phyloP scores from a whole-genome alignment of 2,329 filamentous ascomycete genomes.

The Cytospora piceicola region DNA sequence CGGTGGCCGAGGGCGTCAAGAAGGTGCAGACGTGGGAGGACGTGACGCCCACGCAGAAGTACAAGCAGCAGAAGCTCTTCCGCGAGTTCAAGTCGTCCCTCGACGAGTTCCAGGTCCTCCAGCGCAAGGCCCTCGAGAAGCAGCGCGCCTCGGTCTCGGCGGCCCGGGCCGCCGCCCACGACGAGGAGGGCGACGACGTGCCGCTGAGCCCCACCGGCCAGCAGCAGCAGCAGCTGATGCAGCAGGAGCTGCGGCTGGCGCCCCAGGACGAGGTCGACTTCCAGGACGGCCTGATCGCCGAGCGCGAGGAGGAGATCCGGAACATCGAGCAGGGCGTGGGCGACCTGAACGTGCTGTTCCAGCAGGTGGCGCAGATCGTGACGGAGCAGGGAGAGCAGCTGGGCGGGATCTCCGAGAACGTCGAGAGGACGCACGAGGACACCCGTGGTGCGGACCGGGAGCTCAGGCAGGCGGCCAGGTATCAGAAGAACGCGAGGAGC shows the following conservation, averaged over 20 bases:
- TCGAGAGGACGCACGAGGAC: conserved; percentile 79
- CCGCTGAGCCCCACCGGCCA: conserved; percentile 45
- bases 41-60: conserved; percentile 88
- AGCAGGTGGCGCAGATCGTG: conserved; percentile 97
- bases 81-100: conserved; percentile 90
- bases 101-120: conserved; percentile 89
- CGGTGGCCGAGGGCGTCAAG: conserved; percentile 92
- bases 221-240: conserved; percentile 66
- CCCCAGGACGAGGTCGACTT: conserved; percentile 96
- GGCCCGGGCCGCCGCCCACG: conserved; percentile 73
- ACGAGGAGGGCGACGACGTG: conserved; percentile 52
- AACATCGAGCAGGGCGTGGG: conserved; percentile 97
- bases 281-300: conserved; percentile 91
- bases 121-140: conserved; percentile 88
- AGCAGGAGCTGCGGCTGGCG: conserved; percentile 80
- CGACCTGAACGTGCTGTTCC: conserved; percentile 94
- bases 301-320: conserved; percentile 94
- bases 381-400: conserved; percentile 89
- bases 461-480: conserved; percentile 80
- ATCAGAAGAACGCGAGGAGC: conserved; percentile 93
- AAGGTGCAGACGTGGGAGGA: conserved; percentile 87
- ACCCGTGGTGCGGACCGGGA: conserved; percentile 86
- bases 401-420: conserved; percentile 85
- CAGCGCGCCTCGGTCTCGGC: conserved; percentile 85
- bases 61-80: conserved; percentile 92